phyloP scores from a whole-genome alignment of 1,139 yeast genomes.

The Magnusiomyces tetraspermus region DNA sequence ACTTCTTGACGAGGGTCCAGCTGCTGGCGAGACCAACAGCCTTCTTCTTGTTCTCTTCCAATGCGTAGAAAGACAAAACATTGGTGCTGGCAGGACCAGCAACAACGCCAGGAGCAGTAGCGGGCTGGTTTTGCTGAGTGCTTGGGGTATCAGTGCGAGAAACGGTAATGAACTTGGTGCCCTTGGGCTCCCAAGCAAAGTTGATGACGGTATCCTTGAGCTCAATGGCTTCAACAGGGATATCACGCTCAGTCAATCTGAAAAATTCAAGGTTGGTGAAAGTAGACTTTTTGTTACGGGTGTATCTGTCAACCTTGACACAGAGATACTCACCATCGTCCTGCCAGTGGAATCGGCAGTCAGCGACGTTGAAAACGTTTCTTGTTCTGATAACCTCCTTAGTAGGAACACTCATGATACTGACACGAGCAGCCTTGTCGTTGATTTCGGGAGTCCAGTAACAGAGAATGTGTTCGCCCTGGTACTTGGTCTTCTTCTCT shows the following conservation, averaged over 20 bases:
- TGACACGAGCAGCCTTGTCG: slow-evolving; percentile 92
- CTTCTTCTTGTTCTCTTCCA: slow-evolving; percentile 48
- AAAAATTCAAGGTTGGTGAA: slow-evolving; percentile 92
- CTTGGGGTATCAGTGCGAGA: slow-evolving; percentile 41
- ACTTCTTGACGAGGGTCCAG: slow-evolving; percentile 49
- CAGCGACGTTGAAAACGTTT: slow-evolving; percentile 88
- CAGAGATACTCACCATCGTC: slow-evolving; percentile 74
- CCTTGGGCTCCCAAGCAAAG: slow-evolving; percentile 94
- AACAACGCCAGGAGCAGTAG: slow-evolving; percentile 37
- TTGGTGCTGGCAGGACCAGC: slow-evolving; percentile 59
- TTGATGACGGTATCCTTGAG: slow-evolving; percentile 79
- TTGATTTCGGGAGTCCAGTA: slow-evolving; percentile 95
- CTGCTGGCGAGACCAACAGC: slow-evolving; percentile 35
- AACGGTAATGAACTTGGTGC: slow-evolving; percentile 76
- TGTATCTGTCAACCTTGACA: slow-evolving; percentile 94
- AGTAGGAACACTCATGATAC: slow-evolving; percentile 80
- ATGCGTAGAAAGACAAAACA: slow-evolving; percentile 70
- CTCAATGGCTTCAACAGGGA: slow-evolving; percentile 93
- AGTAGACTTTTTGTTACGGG: slow-evolving; percentile 85
- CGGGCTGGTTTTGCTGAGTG: slow-evolving; percentile 14
- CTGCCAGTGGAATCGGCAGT: slow-evolving; percentile 93
- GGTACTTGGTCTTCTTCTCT: slow-evolving; percentile 32
- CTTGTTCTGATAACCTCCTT: slow-evolving; percentile 80
- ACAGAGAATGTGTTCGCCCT: slow-evolving; percentile 60
- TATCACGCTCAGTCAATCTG: slow-evolving; percentile 75